Evolutionary conservation across 768 basidiomycete genomes (phyloP).

Genomic region (Boletus sp.): DNA sequence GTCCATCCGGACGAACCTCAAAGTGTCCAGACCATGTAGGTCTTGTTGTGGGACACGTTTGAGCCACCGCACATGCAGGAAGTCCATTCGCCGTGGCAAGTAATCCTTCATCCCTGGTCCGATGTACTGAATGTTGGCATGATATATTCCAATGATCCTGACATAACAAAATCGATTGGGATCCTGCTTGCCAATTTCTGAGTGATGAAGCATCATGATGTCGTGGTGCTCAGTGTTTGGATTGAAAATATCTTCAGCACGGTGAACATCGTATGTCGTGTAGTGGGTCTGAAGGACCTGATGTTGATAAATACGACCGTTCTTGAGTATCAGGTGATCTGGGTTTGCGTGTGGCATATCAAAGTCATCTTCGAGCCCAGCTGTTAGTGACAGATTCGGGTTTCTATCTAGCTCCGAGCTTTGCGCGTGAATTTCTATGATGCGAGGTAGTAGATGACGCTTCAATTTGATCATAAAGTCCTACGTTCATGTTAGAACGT

Average conservation of each 20-base stretch:
- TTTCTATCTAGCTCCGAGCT: background rate
- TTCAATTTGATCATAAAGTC: background rate
- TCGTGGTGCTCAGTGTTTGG: background rate
- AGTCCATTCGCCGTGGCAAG: no score
- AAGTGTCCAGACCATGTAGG: background rate
- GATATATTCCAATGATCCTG: background rate
- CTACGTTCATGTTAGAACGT: background rate
- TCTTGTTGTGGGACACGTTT: background rate
- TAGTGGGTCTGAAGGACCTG: background rate
- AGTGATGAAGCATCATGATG: background rate
- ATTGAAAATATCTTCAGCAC: background rate
- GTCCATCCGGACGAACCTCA: background rate
- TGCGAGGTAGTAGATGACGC: background rate
- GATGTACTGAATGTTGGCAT: background rate
- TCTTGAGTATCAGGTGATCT: no score
- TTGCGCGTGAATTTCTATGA: background rate
- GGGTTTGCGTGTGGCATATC: background rate
- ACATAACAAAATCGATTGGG: background rate
- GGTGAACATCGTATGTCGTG: background rate
- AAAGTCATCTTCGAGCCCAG: background rate
- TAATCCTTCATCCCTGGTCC: no score
- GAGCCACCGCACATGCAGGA: no score
- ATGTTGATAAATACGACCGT: background rate
- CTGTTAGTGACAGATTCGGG: background rate
- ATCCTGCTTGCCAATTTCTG: background rate